Conservation (phyloP, 176 grass and related monocot species). For the Raddia distichophylla region DNA sequence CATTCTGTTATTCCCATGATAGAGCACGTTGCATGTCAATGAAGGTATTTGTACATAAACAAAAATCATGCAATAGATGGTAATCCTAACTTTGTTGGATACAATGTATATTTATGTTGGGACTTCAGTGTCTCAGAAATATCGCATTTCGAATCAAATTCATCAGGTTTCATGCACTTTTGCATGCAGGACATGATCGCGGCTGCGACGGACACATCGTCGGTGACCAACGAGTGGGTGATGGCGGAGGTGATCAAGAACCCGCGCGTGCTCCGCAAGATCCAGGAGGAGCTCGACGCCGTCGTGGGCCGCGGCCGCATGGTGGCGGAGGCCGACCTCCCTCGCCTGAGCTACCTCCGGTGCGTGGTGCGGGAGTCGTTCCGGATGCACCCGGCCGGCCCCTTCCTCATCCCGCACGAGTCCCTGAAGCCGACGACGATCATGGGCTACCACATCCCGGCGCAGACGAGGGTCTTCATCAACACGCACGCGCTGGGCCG, state of each 20-base stretch:
- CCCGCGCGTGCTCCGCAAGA: conserved; percentile 59
- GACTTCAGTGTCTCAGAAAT: background rate
- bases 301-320: conserved; percentile 60
- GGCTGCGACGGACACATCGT: conserved; percentile 70
- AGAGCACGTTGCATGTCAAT: background rate
- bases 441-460: conserved; percentile 83
- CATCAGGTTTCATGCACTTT: background rate
- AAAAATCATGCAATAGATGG: background rate
- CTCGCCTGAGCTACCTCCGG: conserved; percentile 69
- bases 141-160: background rate
- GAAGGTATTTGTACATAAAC: background rate
- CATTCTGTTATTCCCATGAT: conserved; percentile 10
- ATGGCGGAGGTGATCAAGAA: conserved; percentile 93
- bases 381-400: conserved; percentile 79
- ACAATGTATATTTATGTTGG: background rate
- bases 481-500: conserved; percentile 84
- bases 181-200: conserved; percentile 76
- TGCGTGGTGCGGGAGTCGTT: conserved; percentile 85
- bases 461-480: conserved; percentile 81
- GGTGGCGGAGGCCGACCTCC: conserved; percentile 67
- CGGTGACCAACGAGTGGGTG: conserved; percentile 91
- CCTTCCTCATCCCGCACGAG: conserved; percentile 84
- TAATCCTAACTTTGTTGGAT: background rate
- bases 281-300: conserved; percentile 78
- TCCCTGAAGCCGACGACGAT: conserved; percentile 73